Percentiles rank a stretch among this genome's conserved stretches.
These are phyloP conservation scores for Xylariales sp. DNA, from an alignment of 2,329 filamentous ascomycete species.

Conservation along the genomic window DNA sequence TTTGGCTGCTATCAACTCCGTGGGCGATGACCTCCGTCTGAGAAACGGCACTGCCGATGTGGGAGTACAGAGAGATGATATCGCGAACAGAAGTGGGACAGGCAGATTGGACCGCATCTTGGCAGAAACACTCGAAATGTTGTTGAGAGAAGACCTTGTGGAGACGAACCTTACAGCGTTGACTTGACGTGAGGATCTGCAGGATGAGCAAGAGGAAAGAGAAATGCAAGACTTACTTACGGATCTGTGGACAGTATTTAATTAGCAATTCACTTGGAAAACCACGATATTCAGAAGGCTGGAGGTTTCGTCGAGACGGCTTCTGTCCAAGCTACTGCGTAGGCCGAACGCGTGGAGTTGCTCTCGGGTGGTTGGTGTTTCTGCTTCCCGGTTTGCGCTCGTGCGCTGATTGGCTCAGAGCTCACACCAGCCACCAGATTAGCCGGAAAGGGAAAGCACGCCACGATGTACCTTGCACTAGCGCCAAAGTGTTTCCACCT, in stretches of 20 bases:
- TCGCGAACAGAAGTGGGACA: constrained; percentile 19
- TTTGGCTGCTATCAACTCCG: constrained; percentile 20
- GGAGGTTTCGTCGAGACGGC: no score
- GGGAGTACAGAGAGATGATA: constrained; percentile 16
- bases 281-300: constrained; percentile 7
- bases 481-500: not conserved
- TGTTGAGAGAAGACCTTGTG: not conserved
- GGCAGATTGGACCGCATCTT: constrained; percentile 27
- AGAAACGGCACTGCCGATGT: constrained; percentile 25
- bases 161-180: constrained; percentile 1
- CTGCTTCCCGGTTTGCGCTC: no score
- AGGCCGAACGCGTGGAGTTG: no score
- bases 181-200: constrained; percentile 2
- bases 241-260: no score
- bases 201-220: constrained; percentile 5
- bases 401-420: constrained; percentile 1
- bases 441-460: not conserved
- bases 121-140: constrained; percentile 5
- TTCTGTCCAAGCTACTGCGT: no score
- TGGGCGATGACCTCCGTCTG: constrained; percentile 11
- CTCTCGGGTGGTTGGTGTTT: not conserved
- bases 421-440: constrained; percentile 2
- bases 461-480: constrained; percentile 5
- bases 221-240: not conserved
- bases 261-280: no score